phyloP scores from a whole-genome alignment of 768 basidiomycete genomes.

The Daedaleopsis nitida region DNA sequence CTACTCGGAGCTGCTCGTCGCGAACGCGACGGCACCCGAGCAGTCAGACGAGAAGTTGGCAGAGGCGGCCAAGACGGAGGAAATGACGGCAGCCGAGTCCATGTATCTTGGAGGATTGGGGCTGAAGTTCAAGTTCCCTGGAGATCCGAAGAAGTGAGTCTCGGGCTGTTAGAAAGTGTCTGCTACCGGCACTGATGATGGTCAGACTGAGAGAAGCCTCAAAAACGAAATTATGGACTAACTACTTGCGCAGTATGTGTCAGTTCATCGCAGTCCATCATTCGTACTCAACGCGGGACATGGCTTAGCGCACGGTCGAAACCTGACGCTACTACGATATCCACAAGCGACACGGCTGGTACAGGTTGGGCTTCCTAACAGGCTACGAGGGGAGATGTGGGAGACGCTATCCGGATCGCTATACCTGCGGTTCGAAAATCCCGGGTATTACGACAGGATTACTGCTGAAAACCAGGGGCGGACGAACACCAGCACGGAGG shows the following conservation, averaged over 20 bases:
- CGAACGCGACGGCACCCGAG: constrained; percentile 46
- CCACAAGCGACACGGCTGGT: constrained; percentile 97
- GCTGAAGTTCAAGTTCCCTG: constrained; percentile 85
- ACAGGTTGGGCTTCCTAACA: constrained; percentile 94
- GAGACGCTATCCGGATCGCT: constrained; percentile 94
- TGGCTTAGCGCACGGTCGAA: constrained; percentile 81
- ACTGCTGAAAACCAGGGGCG: constrained; percentile 77
- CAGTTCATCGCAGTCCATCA: background rate
- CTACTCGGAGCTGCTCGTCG: constrained; percentile 89
- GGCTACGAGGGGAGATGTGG: constrained; percentile 97
- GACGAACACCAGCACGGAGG: constrained; percentile 88
- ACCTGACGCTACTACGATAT: constrained; percentile 93
- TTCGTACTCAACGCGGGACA: constrained; percentile 11
- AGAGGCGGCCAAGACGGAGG: constrained; percentile 50
- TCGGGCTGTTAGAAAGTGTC: background rate
- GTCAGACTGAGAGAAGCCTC: constrained; percentile 82
- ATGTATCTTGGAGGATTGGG: constrained; percentile 80
- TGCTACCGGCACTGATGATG: background rate
- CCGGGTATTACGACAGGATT: constrained; percentile 77
- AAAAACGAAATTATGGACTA: constrained; percentile 95
- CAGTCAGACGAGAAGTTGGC: constrained; percentile 67
- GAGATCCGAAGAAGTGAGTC: constrained; percentile 86
- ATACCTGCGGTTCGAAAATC: constrained; percentile 85
- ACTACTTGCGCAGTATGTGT: constrained; percentile 73
- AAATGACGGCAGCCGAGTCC: constrained; percentile 43